Conservation (phyloP, 768 basidiomycete genomes). For the Tubosaeta brunneosetosa region DNA sequence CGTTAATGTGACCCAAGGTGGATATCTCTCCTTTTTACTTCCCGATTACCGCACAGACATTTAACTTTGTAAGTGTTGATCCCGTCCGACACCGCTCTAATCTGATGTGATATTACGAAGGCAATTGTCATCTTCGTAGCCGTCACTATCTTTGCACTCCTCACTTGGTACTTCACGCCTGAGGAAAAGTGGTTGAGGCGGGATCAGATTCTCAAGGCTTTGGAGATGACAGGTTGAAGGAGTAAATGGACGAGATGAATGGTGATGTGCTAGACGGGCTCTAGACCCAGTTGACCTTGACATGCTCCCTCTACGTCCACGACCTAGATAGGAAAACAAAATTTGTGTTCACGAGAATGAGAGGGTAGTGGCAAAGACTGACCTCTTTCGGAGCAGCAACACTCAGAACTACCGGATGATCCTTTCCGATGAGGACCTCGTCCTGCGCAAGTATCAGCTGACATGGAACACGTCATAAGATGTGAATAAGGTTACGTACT, state of each 20-base stretch:
- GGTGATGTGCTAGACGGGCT: constrained; percentile 36
- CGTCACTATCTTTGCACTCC: constrained; percentile 71
- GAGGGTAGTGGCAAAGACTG: constrained; percentile 3
- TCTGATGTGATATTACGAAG: constrained; percentile 34
- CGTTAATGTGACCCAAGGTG: constrained; percentile 41
- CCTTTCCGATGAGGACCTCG: constrained; percentile 64
- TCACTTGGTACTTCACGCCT: constrained; percentile 77
- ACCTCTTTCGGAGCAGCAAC: constrained; percentile 83
- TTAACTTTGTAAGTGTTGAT: constrained; percentile 71
- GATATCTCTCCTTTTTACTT: constrained; percentile 86
- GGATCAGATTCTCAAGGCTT: constrained; percentile 52
- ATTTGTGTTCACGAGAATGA: constrained; percentile 2
- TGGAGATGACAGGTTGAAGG: constrained; percentile 29
- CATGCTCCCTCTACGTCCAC: constrained; percentile 78
- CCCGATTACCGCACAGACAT: constrained; percentile 68
- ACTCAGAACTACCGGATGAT: constrained; percentile 59
- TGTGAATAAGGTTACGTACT: constrained; percentile 33
- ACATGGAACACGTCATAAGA: not conserved
- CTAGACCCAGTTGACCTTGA: constrained; percentile 64
- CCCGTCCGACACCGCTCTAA: not conserved
- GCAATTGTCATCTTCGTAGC: constrained; percentile 74
- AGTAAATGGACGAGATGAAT: not conserved
- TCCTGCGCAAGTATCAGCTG: constrained; percentile 42
- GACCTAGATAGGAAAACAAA: constrained; percentile 37
- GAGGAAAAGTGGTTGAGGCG: constrained; percentile 75